Evolutionary conservation across 257 asterid species (phyloP).

Genomic region (Solanum gandarillasii): DNA sequence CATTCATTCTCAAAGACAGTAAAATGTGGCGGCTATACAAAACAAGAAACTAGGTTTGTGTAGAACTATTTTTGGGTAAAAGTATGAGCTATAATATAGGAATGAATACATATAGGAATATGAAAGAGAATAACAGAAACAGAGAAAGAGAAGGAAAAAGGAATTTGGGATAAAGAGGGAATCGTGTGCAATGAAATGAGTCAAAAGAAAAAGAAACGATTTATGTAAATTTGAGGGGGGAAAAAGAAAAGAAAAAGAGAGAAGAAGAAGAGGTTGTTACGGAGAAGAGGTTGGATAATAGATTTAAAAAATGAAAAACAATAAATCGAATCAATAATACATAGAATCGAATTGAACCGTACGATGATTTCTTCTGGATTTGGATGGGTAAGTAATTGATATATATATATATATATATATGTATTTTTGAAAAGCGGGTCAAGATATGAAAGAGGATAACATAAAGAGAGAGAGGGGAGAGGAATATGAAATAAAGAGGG

Average conservation of each 20-base stretch:
- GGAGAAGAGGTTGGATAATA: neutral
- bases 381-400: neutral
- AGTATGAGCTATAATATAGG: neutral
- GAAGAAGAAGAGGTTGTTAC: too few species aligned
- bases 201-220: neutral
- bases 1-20: neutral
- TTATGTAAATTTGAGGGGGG: neutral
- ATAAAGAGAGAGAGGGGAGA: neutral
- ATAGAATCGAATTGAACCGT: too few species aligned
- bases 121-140: neutral
- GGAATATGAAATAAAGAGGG: neutral
- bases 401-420: neutral
- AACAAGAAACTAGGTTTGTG: neutral
- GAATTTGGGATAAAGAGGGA: neutral
- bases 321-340: too few species aligned
- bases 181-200: neutral
- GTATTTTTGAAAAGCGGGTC: conserved; percentile 3
- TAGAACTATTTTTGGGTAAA: neutral
- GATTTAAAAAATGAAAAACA: too few species aligned
- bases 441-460: neutral
- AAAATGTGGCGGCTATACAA: neutral
- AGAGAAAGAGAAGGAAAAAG: neutral
- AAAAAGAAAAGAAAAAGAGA: too few species aligned
- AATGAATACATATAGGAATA: neutral
- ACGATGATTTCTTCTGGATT: neutral